Evolutionary conservation across 257 asterid species (phyloP).

Genomic region (Rauvolfia tetraphylla): DNA sequence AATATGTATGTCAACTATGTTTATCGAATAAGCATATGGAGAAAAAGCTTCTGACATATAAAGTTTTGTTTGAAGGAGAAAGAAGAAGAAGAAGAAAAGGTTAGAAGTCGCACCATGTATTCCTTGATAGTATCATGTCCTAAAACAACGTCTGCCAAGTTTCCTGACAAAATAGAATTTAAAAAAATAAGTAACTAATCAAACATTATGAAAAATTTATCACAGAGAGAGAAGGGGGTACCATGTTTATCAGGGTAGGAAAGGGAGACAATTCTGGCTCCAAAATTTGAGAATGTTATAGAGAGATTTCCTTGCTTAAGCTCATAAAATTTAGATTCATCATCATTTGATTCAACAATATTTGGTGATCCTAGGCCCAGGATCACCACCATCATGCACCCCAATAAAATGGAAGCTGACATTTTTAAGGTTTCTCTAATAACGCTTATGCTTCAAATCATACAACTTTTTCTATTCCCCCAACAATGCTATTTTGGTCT

Average conservation of each 20-base stretch:
- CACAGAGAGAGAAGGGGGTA: background rate
- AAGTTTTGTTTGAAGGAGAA: too few relatives aligned
- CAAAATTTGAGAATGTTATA: conserved; percentile 15
- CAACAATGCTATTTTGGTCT: too few relatives aligned
- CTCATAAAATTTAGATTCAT: conserved; percentile 8
- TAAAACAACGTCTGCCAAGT: conserved; percentile 8
- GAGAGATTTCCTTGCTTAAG: conserved; percentile 20
- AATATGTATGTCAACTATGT: too few relatives aligned
- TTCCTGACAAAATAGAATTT: conserved; percentile 7
- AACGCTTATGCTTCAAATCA: too few relatives aligned
- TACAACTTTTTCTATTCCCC: too few relatives aligned
- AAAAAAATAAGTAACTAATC: too few relatives aligned
- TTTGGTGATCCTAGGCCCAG: background rate
- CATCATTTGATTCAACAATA: background rate
- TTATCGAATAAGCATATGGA: too few relatives aligned
- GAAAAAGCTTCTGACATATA: too few relatives aligned
- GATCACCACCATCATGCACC: background rate
- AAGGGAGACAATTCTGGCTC: conserved; percentile 25
- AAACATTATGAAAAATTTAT: background rate
- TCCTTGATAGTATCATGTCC: conserved; percentile 7
- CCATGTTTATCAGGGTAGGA: conserved; percentile 21
- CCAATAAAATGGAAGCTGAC: background rate
- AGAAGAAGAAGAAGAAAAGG: background rate
- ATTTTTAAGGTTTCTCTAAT: background rate
- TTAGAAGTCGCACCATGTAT: background rate